Evolutionary conservation across 176 grass and related monocot genomes (phyloP), one percentile per base, ranked within the genome.

Genomic region (Miscanthus lutarioriparius): DNA sequence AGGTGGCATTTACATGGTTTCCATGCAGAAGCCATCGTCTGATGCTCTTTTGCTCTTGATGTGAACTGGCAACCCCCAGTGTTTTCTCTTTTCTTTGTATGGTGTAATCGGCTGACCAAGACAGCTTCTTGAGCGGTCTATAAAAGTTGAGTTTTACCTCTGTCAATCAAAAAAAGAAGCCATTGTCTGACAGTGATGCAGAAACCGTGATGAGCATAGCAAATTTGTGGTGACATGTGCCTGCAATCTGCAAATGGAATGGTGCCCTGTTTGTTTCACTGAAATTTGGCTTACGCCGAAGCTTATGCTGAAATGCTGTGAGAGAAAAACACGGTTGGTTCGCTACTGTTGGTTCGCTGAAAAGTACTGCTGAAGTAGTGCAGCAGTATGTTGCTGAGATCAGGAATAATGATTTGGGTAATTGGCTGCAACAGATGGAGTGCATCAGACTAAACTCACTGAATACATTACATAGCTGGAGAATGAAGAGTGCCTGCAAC

Each of bases 21-120:
- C 54, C 54, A 62, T 82, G 78, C 40, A 68, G 17, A 59, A 66
- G 38, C 26, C 77, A 47, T 32, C 33, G 61, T 47, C 27, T 66
- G 59, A 3, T 16, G 14, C 10, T 32, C 48, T 19, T 56, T n/a
- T 56, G 53, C 53, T 25, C 9, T 61, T 61, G 56, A 61, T 61
- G 56, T 59, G 10, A 61, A 58, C 54, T 1, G 54, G 20, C 54
- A 22, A n/a, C 54, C 54, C 44, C 54, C 8, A n/a, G 22, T 58
- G 19, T 58, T 22, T 56, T 22, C 51, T 56, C 19, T 56, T 56
- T 22, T 58, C 54, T 58, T 58, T 58, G 54, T 58, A 58, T 58
- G 20, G 54, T 58, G 54, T n/a, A 58, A 10, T 58, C 54, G 54
- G 54, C 54, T 56, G 51, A 56, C 17, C 7, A 58, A 58, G 54